Percentiles rank a stretch among this genome's conserved stretches.
phyloP scores from a whole-genome alignment of 306 rosid species.

The Lablab purpureus region DNA sequence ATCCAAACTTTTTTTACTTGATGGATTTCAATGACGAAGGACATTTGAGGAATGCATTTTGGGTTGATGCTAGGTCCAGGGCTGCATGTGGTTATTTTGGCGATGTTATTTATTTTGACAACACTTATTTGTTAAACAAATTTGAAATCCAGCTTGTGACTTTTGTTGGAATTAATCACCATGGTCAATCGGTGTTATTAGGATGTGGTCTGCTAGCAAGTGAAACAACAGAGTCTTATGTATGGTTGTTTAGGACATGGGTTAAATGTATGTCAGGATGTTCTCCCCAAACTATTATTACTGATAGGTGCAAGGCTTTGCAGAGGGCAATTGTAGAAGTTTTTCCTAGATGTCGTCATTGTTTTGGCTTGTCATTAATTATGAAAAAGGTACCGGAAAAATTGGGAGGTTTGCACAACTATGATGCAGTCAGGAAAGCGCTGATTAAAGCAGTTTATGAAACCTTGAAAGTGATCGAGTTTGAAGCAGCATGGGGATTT shows the following conservation, averaged over 20 bases:
- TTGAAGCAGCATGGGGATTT: slow-evolving; percentile 89
- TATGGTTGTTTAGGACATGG: slow-evolving; percentile 92
- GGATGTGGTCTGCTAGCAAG: slow-evolving; percentile 94
- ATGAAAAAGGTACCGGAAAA: slow-evolving; percentile 92
- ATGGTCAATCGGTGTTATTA: slow-evolving; percentile 79
- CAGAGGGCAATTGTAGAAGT: slow-evolving; percentile 69
- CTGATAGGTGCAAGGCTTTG: slow-evolving; percentile 81
- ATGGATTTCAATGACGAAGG: slow-evolving; percentile 94
- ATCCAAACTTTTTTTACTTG: slow-evolving; percentile 90
- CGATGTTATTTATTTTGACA: slow-evolving; percentile 82
- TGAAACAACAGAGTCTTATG: slow-evolving; percentile 75
- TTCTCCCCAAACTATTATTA: slow-evolving; percentile 80
- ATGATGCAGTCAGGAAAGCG: slow-evolving; percentile 82
- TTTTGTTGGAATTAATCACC: slow-evolving; percentile 88
- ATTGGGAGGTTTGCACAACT: slow-evolving; percentile 82
- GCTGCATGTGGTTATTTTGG: slow-evolving; percentile 86
- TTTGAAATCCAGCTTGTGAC: slow-evolving; percentile 92
- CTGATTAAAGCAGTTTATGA: slow-evolving; percentile 79
- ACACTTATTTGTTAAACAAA: slow-evolving; percentile 74
- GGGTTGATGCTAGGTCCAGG: slow-evolving; percentile 86
- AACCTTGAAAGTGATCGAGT: slow-evolving; percentile 84
- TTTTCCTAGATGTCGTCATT: slow-evolving; percentile 78
- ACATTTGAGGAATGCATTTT: slow-evolving; percentile 76
- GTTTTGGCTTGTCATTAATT: slow-evolving; percentile 85
- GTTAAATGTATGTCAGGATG: slow-evolving; percentile 68